Evolutionary conservation across 345 rosid genomes (phyloP).

Genomic region (Boechera stricta): DNA sequence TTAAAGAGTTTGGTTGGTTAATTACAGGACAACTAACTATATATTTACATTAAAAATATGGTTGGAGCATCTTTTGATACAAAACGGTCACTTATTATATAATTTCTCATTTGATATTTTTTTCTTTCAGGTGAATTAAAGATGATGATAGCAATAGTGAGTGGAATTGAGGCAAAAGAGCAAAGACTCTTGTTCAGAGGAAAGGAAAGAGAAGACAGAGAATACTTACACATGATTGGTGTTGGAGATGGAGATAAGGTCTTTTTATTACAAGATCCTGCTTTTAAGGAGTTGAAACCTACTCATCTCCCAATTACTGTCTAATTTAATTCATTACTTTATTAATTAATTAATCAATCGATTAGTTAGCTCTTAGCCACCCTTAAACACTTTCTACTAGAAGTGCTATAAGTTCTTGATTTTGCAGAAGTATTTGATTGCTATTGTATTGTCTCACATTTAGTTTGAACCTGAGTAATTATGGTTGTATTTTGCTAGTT

Average conservation of each 20-base stretch:
- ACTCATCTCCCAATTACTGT: slow-evolving; percentile 48
- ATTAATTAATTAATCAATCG: slow-evolving; percentile 8
- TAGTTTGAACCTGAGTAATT: slow-evolving; percentile 26
- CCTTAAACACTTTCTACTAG: neutral
- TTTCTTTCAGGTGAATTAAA: slow-evolving; percentile 71
- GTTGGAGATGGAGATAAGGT: slow-evolving; percentile 86
- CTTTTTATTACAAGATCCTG: slow-evolving; percentile 84
- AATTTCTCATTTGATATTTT: neutral
- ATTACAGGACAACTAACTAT: slow-evolving; percentile 13
- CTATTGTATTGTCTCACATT: slow-evolving; percentile 16
- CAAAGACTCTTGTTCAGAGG: slow-evolving; percentile 89
- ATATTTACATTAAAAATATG: slow-evolving; percentile 5
- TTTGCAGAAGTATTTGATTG: neutral
- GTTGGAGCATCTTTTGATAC: neutral
- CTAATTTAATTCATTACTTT: slow-evolving; percentile 10
- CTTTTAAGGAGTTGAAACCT: slow-evolving; percentile 74
- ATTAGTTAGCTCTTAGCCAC: slow-evolving; percentile 29
- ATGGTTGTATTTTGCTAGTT: neutral
- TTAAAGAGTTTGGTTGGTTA: slow-evolving; percentile 10
- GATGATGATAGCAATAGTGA: slow-evolving; percentile 67
- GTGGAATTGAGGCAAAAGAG: slow-evolving; percentile 75
- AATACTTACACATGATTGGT: slow-evolving; percentile 90
- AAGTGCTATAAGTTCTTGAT: slow-evolving; percentile 23
- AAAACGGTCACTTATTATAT: slow-evolving; percentile 5
- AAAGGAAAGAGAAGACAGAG: slow-evolving; percentile 84